Evolutionary conservation across 345 rosid genomes (phyloP), one percentile per base, ranked within the genome.

Genomic region (Eutrema japonicum): DNA sequence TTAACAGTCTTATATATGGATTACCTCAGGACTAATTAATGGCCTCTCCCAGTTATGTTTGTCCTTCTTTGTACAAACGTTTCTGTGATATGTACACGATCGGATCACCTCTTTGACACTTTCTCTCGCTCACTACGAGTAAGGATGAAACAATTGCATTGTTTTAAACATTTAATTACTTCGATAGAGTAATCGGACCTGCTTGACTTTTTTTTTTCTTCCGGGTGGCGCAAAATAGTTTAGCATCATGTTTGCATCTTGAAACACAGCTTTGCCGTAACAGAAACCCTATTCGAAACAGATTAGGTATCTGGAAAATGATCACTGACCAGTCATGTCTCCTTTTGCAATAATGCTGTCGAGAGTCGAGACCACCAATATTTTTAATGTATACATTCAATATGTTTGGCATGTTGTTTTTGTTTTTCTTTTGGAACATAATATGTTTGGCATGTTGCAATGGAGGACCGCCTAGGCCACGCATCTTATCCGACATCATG

Each of bases 401-500:
- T 5, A 29, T 32, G 4, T 32, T 32, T 32, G 35, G 35, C 6
- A 32, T 32, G 4, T 32, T 4, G 5, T 22, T 22, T 22, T 22
- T 22, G 26, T 22, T 22, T 22, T 22, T 22, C 2, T 22, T 22
- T 22, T 22, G 26, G 26, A 22, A 22, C 26, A 22, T 22, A 9
- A 8, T 13, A 9, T 33, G 50, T 72, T 72, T 52, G 54, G 63
- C 69, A 41, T 72, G 54, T 32, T 52, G 63, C 70, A 53, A 64
- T 52, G 64, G 70, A 14, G 63, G 61, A 56, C 46, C 56, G 30
- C 54, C 29, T 43, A 45, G 54, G 63, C n/a, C 63, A 63, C 55
- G 64, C 29, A 73, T 73, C 77, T 56, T 54, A 64, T 64, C 56
- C 35, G 68, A 60, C 70, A 46, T 64, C 33, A 64, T 42, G 64